A percentile compares a stretch with the other conserved stretches of the same genome.
Conservation (phyloP, 345 rosid species). For the Aquilaria yunnanensis region DNA sequence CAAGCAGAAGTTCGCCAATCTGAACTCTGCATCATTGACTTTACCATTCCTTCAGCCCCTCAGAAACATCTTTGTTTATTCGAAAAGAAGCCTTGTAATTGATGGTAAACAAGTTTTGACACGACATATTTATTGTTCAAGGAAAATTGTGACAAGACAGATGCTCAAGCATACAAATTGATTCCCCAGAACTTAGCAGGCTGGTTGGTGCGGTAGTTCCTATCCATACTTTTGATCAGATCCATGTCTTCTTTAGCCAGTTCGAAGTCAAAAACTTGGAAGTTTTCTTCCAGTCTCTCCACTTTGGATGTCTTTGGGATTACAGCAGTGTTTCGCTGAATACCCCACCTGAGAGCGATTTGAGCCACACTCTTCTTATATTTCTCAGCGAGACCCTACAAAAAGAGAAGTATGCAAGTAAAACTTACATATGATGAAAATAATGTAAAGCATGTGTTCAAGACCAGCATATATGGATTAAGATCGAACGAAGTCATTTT, state of each 20-base stretch:
- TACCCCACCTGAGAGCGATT: conserved; percentile 72
- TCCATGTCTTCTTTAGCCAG: conserved; percentile 73
- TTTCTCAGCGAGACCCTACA: conserved; percentile 69
- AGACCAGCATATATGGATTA: too few relatives aligned
- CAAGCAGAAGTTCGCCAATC: not conserved
- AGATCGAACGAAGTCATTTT: too few relatives aligned
- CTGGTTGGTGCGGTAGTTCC: conserved; percentile 57
- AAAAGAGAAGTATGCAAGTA: not conserved
- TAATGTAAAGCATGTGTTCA: not conserved
- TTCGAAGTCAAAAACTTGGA: conserved; percentile 55
- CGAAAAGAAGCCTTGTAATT: not conserved
- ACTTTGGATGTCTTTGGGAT: conserved; percentile 72
- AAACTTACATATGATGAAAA: not conserved
- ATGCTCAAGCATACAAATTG: conserved; percentile 57
- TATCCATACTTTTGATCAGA: conserved; percentile 45
- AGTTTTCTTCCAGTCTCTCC: conserved; percentile 63
- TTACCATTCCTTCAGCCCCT: conserved; percentile 2
- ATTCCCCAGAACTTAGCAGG: conserved; percentile 86
- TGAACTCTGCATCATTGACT: not conserved
- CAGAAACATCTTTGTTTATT: not conserved
- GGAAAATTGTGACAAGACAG: too few relatives aligned
- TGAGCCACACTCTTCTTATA: conserved; percentile 73
- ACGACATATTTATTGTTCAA: too few relatives aligned
- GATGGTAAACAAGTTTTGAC: too few relatives aligned
- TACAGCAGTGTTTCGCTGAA: conserved; percentile 65